A percentile compares a stretch with the other conserved stretches of the same genome.
phyloP scores from a whole-genome alignment of 2,329 filamentous ascomycete species.

The Aspergillus quadricinctus region DNA sequence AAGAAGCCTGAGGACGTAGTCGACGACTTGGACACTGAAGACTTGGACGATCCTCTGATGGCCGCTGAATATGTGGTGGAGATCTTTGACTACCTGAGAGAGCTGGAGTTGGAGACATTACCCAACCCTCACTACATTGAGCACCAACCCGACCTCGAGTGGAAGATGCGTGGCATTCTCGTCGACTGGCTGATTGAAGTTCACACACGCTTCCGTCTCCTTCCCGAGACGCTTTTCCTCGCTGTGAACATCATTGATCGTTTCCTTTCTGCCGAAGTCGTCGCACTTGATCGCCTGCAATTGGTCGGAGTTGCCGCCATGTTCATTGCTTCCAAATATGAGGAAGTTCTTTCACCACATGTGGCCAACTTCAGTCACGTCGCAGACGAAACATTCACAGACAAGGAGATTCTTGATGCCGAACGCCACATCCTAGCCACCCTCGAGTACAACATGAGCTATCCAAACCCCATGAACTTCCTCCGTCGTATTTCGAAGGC shows the following conservation, averaged over 20 bases:
- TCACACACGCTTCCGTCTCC: conserved; percentile 90
- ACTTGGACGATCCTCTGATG: conserved; percentile 92
- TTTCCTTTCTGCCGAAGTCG: conserved; percentile 91
- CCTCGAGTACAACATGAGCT: conserved; percentile 94
- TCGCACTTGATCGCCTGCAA: conserved; percentile 92
- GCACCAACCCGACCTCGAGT: conserved; percentile 90
- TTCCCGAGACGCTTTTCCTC: conserved; percentile 94
- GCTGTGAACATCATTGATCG: conserved; percentile 98
- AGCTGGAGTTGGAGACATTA: conserved; percentile 74
- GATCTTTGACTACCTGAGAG: conserved; percentile 92
- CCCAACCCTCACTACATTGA: conserved; percentile 95
- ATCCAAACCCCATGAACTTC: conserved; percentile 99
- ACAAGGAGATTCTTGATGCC: conserved; percentile 93
- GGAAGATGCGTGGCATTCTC: conserved; percentile 97
- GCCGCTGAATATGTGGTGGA: conserved; percentile 95
- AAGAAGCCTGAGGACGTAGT: conserved; percentile 41
- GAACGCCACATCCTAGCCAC: conserved; percentile 90
- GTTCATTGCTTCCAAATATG: conserved; percentile 99
- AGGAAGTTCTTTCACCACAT: conserved; percentile 94
- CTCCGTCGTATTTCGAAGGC: conserved; percentile 97
- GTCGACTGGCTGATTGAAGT: conserved; percentile 99
- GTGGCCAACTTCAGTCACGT: conserved; percentile 97
- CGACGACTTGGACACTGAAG: conserved; percentile 73
- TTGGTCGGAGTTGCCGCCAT: conserved; percentile 96
- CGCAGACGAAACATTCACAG: conserved; percentile 91